phyloP scores from a whole-genome alignment of 2,329 filamentous ascomycete genomes.

The Onygena corvina region DNA sequence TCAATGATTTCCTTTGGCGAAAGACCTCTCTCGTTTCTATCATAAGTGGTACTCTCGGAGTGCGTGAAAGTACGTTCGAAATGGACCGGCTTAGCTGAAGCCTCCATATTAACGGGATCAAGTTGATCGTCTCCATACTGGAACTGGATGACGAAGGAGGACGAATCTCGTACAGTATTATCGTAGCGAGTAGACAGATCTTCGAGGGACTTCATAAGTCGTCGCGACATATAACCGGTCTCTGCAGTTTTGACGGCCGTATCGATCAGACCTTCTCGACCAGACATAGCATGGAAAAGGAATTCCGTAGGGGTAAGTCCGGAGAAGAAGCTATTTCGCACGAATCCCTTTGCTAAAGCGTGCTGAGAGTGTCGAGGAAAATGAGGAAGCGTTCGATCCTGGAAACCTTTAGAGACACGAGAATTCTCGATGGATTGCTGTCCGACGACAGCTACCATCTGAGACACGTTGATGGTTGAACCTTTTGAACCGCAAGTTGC shows the following conservation, averaged over 20 bases:
- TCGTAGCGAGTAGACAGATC: slow-evolving; percentile 91
- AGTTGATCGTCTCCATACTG: slow-evolving; percentile 93
- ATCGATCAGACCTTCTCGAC: slow-evolving; percentile 95
- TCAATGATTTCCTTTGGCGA: slow-evolving; percentile 60
- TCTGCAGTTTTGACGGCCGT: slow-evolving; percentile 98
- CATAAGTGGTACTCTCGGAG: slow-evolving; percentile 60
- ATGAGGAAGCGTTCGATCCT: slow-evolving; percentile 86
- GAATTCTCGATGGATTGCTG: slow-evolving; percentile 94
- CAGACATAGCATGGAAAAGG: slow-evolving; percentile 95
- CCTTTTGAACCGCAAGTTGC: slow-evolving; percentile 95
- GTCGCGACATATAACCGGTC: slow-evolving; percentile 96
- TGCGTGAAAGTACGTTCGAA: slow-evolving; percentile 88
- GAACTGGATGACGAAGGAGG: slow-evolving; percentile 83
- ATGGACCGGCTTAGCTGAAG: slow-evolving; percentile 78
- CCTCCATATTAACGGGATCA: slow-evolving; percentile 97
- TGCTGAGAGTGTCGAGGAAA: slow-evolving; percentile 88
- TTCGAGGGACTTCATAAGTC: slow-evolving; percentile 94
- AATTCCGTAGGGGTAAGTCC: slow-evolving; percentile 86
- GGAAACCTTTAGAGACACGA: slow-evolving; percentile 90
- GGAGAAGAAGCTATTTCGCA: slow-evolving; percentile 92
- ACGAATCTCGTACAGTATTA: slow-evolving; percentile 84
- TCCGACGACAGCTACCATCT: slow-evolving; percentile 95
- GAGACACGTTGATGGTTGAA: slow-evolving; percentile 93
- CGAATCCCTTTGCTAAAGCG: slow-evolving; percentile 92
- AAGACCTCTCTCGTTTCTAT: slow-evolving; percentile 62